phyloP scores from a whole-genome alignment of 2,329 filamentous ascomycete genomes.

The Aureobasidium vineae region DNA sequence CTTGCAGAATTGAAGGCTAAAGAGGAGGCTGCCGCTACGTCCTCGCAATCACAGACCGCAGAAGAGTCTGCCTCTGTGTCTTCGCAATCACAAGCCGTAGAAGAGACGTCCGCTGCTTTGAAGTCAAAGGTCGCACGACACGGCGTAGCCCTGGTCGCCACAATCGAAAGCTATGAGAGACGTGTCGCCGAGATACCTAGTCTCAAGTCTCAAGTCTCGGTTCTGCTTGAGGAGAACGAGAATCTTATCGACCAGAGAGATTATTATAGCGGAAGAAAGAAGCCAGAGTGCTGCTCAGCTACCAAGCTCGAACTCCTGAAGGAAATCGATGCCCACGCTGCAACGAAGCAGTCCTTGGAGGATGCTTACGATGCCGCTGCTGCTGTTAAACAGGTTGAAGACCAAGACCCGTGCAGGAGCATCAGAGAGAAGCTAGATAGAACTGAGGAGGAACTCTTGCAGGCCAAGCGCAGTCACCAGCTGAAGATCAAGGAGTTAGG shows the following conservation, averaged over 20 bases:
- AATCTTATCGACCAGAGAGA: not conserved
- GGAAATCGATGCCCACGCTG: conserved; percentile 3
- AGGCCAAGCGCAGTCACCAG: not conserved
- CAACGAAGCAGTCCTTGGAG: not conserved
- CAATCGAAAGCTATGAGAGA: not conserved
- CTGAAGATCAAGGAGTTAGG: not conserved
- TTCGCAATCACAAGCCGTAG: too few species aligned
- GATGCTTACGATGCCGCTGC: not conserved
- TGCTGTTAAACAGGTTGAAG: not conserved
- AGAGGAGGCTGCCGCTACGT: too few species aligned
- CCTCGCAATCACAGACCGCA: too few species aligned
- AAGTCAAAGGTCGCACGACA: too few species aligned
- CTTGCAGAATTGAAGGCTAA: too few species aligned
- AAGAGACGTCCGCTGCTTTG: too few species aligned
- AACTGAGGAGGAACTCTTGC: not conserved
- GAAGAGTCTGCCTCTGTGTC: too few species aligned
- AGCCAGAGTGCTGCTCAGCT: not conserved
- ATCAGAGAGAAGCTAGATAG: not conserved
- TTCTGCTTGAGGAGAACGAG: not conserved
- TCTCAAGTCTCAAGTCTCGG: not conserved
- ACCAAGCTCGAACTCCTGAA: not conserved
- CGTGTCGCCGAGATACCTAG: not conserved
- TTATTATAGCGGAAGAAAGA: not conserved
- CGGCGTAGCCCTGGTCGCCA: not conserved
- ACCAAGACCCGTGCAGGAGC: too few species aligned